phyloP scores from a whole-genome alignment of 164 flowering plant genomes.

The Annona squamosa region DNA sequence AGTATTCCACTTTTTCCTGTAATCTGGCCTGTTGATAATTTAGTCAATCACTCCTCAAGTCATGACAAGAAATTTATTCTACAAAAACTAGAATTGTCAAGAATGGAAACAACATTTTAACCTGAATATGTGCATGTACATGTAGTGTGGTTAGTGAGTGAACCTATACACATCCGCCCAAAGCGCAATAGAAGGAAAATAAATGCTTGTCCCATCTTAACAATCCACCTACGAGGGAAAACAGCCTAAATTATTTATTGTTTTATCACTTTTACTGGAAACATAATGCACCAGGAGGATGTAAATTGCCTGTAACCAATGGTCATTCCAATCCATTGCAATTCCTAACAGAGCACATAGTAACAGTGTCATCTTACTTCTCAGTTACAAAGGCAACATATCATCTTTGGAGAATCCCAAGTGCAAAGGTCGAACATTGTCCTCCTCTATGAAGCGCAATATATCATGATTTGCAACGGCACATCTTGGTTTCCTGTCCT shows the following conservation, averaged over 20 bases:
- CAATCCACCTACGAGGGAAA: neutral
- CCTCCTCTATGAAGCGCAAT: no score
- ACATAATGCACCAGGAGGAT: neutral
- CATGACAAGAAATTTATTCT: neutral
- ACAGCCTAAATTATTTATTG: neutral
- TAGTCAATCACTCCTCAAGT: constrained; percentile 2
- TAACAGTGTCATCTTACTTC: no score
- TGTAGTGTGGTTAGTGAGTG: neutral
- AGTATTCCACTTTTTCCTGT: constrained; percentile 23
- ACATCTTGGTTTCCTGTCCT: no score
- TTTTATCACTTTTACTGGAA: neutral
- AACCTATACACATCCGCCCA: neutral
- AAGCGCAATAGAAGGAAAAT: neutral
- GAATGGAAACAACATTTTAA: neutral
- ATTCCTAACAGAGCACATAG: no score
- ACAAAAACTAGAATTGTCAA: neutral
- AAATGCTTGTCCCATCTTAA: neutral
- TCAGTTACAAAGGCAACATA: no score
- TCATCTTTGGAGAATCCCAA: no score
- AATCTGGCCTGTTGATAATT: constrained; percentile 31
- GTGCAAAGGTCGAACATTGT: no score
- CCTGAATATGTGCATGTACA: neutral
- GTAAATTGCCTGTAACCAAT: no score
- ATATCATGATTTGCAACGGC: no score
- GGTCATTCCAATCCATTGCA: no score